Percentiles rank a stretch among this genome's conserved stretches.
Conservation (phyloP, 768 basidiomycete genomes). For the Kockovaella imperatae region DNA sequence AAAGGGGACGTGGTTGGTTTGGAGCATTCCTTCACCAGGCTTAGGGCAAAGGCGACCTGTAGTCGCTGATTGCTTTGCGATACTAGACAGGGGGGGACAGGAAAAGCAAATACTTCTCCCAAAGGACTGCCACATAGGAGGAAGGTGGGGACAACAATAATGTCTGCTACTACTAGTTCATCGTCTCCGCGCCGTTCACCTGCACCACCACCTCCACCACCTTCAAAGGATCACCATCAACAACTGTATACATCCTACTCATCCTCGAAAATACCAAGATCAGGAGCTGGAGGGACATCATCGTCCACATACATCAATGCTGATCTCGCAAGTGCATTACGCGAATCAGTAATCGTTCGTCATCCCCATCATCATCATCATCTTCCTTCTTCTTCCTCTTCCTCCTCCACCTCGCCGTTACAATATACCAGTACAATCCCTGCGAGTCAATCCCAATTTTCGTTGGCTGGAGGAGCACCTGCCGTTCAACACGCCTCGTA, state of each 20-base stretch:
- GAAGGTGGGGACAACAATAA: no score
- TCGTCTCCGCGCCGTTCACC: no score
- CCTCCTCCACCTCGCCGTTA: no score
- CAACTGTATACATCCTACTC: slow-evolving; percentile 1
- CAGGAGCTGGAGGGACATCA: not conserved
- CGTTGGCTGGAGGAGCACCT: not conserved
- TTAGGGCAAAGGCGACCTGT: no score
- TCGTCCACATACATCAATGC: slow-evolving; percentile 1
- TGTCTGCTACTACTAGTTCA: no score
- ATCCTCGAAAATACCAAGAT: not conserved
- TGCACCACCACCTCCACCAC: slow-evolving; percentile 8
- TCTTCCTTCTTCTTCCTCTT: not conserved
- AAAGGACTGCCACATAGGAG: no score
- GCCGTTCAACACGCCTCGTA: not conserved
- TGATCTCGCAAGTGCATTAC: slow-evolving; percentile 18
- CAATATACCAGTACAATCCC: no score
- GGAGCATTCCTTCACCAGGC: no score
- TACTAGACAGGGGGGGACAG: no score
- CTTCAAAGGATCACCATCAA: slow-evolving; percentile 13
- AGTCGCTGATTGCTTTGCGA: no score
- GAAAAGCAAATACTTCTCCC: no score
- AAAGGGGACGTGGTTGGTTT: no score
- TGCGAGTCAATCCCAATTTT: slow-evolving; percentile 4
- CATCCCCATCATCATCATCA: not conserved
- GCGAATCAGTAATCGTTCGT: slow-evolving; percentile 17